Base-by-base conservation (phyloP, 768 basidiomycete genomes). In the Galerina sulciceps region DNA sequence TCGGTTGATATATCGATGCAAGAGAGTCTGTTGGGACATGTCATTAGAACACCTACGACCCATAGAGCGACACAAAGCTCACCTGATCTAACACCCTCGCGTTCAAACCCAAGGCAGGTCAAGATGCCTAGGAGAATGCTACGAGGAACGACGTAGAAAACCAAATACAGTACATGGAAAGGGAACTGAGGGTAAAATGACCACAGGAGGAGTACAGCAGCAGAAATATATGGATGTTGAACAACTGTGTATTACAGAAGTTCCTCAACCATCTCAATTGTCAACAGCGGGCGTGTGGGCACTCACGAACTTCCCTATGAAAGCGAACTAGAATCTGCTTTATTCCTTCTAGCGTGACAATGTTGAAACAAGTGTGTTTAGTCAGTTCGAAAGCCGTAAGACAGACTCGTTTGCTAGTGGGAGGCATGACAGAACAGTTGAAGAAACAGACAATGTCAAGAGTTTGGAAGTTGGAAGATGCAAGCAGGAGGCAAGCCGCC, bases 111-210 rank as follows among this genome's bases (percentile, higher is more conserved):
- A 23, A 67, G 38, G 43, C 62, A 67, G 14, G 59, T 58, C 35
- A 64, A 36, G 17, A 64, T 23, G 13, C 65, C 65, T 3, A 62
- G 53, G 45, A 60, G 22, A 10, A 67, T 49, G 43, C 47, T 55
- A 9, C 57, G 56, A 31, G 65, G 65, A 38, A 67, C 23, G 49
- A 58, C 56, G 35, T 52, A 64, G 52, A 67, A 36, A 35, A 60
- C 47, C 14, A 59, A 60, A 41, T 60, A 67, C n/a, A 67, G 11
- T 10, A 55, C 37, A 18, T 60, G 60, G 52, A 67, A 67, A 23
- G 65, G 65, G 40, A 60, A 62, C 37, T 62, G 47, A 11, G 65
- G 65, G 49, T 64, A 64, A 57, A 60, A 67, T 11, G 65, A 53
- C 65, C 62, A 64, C 5, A 67, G 37, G 13, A 67, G 53, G 18